Evolutionary conservation across 1,284 basidiomycete genomes (phyloP).

Genomic region (Hemileia vastatrix): DNA sequence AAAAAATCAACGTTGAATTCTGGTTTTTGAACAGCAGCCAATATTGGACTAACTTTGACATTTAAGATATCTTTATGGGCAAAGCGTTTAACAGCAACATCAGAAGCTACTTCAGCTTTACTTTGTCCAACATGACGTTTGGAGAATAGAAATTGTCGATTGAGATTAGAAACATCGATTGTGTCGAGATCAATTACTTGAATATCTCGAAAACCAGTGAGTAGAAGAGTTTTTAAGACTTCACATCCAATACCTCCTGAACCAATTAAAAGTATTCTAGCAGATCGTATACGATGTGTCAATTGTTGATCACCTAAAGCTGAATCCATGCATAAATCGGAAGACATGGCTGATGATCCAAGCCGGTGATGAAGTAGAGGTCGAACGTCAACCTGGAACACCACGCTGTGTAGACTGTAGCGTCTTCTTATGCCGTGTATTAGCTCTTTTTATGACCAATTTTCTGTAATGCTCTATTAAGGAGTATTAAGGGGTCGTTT

Average conservation of each 20-base stretch:
- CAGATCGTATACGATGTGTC: conserved; percentile 46
- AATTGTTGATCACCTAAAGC: too few species aligned
- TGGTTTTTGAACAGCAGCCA: too few species aligned
- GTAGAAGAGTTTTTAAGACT: conserved; percentile 86
- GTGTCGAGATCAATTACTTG: conserved; percentile 94
- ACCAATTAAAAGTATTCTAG: conserved; percentile 76
- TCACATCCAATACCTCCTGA: conserved; percentile 97
- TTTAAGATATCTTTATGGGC: conserved; percentile 95
- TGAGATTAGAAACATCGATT: conserved; percentile 95
- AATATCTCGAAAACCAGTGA: conserved; percentile 82
- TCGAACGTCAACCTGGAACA: too few species aligned
- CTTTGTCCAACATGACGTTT: conserved; percentile 96
- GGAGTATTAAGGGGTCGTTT: too few species aligned
- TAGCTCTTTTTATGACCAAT: too few species aligned
- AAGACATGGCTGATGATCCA: too few species aligned
- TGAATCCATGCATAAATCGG: too few species aligned
- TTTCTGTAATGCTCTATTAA: too few species aligned
- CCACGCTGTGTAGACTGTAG: too few species aligned
- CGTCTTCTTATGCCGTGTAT: too few species aligned
- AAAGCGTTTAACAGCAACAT: conserved; percentile 56
- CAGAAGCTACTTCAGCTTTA: conserved; percentile 62
- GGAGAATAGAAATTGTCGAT: conserved; percentile 90
- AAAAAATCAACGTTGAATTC: conserved; percentile 88
- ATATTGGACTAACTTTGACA: too few species aligned
- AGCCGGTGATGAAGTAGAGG: too few species aligned